These are phyloP conservation scores for Begonia fuchsioides DNA, from an alignment of 306 rosid species.

Conservation along the genomic window DNA sequence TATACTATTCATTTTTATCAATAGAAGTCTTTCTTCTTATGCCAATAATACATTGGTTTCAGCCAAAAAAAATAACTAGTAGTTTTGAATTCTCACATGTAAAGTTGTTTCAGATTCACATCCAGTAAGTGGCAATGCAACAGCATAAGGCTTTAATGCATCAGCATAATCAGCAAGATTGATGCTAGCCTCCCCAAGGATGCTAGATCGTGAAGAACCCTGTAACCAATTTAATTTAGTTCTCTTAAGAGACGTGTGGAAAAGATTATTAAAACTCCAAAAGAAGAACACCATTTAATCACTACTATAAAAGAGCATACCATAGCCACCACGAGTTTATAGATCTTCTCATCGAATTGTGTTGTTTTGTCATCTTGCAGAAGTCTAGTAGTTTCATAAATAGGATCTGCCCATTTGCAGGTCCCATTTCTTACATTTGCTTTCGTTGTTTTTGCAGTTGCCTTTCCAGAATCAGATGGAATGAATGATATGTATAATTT, in stretches of 20 bases:
- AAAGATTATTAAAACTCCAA: too few relatives aligned
- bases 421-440: constrained; percentile 96
- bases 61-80: background rate
- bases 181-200: constrained; percentile 82
- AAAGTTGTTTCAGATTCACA: constrained; percentile 66
- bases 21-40: too few relatives aligned
- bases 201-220: constrained; percentile 95
- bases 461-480: constrained; percentile 84
- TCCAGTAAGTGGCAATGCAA: constrained; percentile 62
- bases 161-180: constrained; percentile 87
- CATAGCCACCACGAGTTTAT: constrained; percentile 85
- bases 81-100: constrained; percentile 55
- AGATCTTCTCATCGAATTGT: constrained; percentile 74
- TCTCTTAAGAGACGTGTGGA: too few relatives aligned
- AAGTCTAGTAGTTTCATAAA: constrained; percentile 93
- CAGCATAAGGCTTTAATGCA: constrained; percentile 73
- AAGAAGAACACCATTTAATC: too few relatives aligned
- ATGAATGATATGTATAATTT: constrained; percentile 73
- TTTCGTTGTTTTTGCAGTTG: constrained; percentile 80
- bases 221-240: constrained; percentile 19
- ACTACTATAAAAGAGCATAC: constrained; percentile 26
- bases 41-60: too few relatives aligned
- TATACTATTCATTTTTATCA: background rate
- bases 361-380: constrained; percentile 79
- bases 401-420: constrained; percentile 98